Conservation (phyloP, 2,329 filamentous ascomycete genomes). For the Ascochyta rabiei region DNA sequence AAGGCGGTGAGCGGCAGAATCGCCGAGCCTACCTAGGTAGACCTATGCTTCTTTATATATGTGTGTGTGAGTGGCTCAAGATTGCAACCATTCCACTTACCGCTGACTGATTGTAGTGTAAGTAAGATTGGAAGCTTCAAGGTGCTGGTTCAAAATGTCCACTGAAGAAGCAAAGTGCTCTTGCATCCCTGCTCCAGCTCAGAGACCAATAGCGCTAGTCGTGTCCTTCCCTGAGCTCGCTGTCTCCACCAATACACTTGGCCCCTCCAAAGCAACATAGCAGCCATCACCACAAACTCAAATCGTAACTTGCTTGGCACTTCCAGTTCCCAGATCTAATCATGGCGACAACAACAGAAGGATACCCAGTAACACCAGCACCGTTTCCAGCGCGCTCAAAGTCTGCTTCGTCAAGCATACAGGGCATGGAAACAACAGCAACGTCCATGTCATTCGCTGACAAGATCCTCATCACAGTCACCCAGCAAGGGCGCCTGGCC, state of each 20-base stretch:
- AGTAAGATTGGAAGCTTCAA: no score
- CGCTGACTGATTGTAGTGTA: no score
- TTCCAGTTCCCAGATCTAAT: background rate
- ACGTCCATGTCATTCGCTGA: slow-evolving; percentile 78
- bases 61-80: no score
- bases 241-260: slow-evolving; percentile 1
- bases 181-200: no score
- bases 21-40: background rate
- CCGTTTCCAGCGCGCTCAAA: slow-evolving; percentile 72
- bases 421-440: slow-evolving; percentile 73
- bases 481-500: slow-evolving; percentile 81
- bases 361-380: slow-evolving; percentile 42
- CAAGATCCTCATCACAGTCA: slow-evolving; percentile 88
- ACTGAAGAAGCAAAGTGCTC: no score
- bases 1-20: slow-evolving; percentile 29
- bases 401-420: slow-evolving; percentile 62
- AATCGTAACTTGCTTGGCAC: no score
- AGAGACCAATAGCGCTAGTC: no score
- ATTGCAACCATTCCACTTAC: no score
- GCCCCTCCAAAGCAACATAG: background rate
- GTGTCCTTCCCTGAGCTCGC: slow-evolving; percentile 11
- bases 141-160: no score
- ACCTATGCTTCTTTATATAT: no score
- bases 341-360: slow-evolving; percentile 17
- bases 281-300: background rate